These are phyloP conservation scores for Aspergillus novofumigatus DNA, from an alignment of 2,329 filamentous ascomycete genomes.

Conservation along the genomic window DNA sequence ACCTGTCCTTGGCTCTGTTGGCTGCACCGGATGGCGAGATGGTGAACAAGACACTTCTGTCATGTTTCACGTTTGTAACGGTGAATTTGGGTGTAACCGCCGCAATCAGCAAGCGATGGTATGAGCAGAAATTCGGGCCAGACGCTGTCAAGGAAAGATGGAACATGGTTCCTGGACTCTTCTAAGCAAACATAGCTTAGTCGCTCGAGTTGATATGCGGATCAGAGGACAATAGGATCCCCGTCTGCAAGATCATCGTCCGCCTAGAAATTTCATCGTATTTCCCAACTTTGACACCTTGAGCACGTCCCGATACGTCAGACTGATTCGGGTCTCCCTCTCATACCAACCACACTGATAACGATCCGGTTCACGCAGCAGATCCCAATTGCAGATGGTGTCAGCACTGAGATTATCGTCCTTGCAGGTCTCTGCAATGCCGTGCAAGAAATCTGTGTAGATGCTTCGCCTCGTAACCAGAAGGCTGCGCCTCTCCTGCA, in stretches of 20 bases:
- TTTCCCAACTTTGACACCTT: conserved; percentile 71
- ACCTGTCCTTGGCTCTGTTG: conserved; percentile 69
- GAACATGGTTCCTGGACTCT: conserved; percentile 66
- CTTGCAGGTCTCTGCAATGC: conserved; percentile 51
- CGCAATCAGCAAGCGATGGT: conserved; percentile 73
- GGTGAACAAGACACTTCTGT: conserved; percentile 69
- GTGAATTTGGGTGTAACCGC: conserved; percentile 82
- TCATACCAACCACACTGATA: conserved; percentile 41
- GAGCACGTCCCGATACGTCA: conserved; percentile 77
- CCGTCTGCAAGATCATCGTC: conserved; percentile 13
- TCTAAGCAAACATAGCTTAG: conserved; percentile 18
- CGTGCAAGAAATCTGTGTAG: conserved; percentile 57
- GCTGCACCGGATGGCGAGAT: conserved; percentile 64
- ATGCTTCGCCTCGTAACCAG: conserved; percentile 53
- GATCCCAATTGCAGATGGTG: conserved; percentile 54
- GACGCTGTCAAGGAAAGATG: conserved; percentile 60
- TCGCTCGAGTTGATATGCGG: neutral
- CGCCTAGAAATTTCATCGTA: conserved; percentile 55
- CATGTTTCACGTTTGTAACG: conserved; percentile 67
- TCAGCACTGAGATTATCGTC: conserved; percentile 61
- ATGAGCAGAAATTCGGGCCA: conserved; percentile 67
- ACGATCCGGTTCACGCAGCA: conserved; percentile 44
- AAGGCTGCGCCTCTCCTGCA: conserved; percentile 78
- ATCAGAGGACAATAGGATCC: neutral
- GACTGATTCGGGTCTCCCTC: conserved; percentile 52